Base-by-base conservation (phyloP, 345 rosid genomes). In the Cardamine occulta region DNA sequence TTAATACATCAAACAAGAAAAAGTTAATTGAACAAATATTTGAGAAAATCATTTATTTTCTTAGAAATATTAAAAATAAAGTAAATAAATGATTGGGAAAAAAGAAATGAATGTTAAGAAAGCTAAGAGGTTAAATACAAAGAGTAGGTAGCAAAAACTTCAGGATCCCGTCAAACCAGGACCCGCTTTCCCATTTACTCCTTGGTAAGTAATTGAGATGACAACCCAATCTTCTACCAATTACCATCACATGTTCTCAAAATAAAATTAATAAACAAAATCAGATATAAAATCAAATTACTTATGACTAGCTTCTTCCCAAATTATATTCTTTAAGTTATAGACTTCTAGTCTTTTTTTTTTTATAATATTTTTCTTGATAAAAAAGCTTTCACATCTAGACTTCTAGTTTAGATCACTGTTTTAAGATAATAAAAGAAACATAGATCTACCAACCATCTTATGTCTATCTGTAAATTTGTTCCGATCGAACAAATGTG, bases 141-240 rank as follows among this genome's bases (percentile, higher is more conserved):
- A 63, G 28, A 14, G 14, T 10, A n/a, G 44, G 24, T 18, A 55
- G 28, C 7, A 44, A 65, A 60, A 56, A 44, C 52, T 56, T 49
- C 34, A 58, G 60, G 72, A 74, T 66, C 72, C 52, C 66, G 39
- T 66, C 47, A 45, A 66, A 66, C 40, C 61, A 74, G 57, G 72
- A 32, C 66, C 60, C 61, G 18, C 52, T 70, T 81, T n/a, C 5
- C 61, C 60, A 70, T 56, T 70, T 57, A 35, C 73, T 70, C 56
- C 34, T 31, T 44, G 35, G 56, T 63, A 73, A 63, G 63, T 63
- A 35, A 53, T 63, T 63, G 63, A 73, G 54, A 63, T 73, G 76
- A 73, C 76, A 62, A 26, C 44, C 76, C 54, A 39, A 8, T 28
- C 45, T 63, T 37, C 62, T 73, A 63, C 52, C 42, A 24, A 39